phyloP scores from a whole-genome alignment of 1,284 basidiomycete genomes.

The Leccinum subfulvum region DNA sequence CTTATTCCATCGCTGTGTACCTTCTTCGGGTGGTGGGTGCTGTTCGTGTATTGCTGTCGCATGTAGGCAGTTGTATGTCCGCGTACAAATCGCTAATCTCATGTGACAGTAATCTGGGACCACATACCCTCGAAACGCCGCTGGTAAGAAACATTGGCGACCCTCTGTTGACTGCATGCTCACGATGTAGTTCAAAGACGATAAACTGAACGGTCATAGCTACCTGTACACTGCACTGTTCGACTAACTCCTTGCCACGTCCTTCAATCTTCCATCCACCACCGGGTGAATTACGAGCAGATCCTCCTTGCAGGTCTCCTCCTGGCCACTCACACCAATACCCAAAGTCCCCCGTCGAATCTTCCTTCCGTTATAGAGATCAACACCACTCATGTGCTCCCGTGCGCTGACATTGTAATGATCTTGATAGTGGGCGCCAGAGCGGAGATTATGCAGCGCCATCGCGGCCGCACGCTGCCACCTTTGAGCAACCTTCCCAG shows the following conservation, averaged over 20 bases:
- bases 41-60: no score
- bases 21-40: no score
- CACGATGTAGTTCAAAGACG: no score
- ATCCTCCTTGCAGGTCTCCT: constrained; percentile 46
- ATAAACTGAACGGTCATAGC: no score
- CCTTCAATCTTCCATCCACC: constrained; percentile 71
- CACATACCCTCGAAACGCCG: no score
- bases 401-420: constrained; percentile 58
- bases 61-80: no score
- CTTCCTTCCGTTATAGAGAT: constrained; percentile 65
- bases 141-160: no score
- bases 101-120: no score
- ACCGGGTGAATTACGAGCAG: constrained; percentile 65
- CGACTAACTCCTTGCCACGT: constrained; percentile 45
- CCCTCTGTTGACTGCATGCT: no score
- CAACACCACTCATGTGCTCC: constrained; percentile 79
- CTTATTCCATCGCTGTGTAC: no score
- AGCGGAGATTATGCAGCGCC: constrained; percentile 47
- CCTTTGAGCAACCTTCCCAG: constrained; percentile 34
- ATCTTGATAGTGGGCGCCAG: constrained; percentile 55
- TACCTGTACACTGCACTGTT: no score
- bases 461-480: constrained; percentile 51
- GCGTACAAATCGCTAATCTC: no score
- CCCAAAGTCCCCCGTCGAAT: constrained; percentile 37
- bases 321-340: constrained; percentile 24